phyloP scores from a whole-genome alignment of 2,329 filamentous ascomycete species.

The Calonectria multiphialidica region DNA sequence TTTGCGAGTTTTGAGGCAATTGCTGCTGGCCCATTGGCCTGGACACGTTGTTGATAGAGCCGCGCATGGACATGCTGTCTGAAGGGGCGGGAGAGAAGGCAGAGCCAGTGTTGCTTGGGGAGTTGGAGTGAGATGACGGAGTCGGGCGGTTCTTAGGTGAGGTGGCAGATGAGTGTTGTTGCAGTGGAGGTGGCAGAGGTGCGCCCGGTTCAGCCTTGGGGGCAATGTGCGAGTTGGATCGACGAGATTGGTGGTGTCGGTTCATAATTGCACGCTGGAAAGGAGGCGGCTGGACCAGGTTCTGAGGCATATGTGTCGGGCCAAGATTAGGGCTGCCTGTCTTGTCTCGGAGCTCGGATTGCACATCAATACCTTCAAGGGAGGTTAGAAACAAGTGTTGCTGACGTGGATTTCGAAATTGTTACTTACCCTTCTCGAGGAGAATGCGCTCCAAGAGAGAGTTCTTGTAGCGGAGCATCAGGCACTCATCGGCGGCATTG shows the following conservation, averaged over 20 bases:
- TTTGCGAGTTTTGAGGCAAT: slow-evolving; percentile 40
- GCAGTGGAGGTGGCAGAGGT: slow-evolving; percentile 59
- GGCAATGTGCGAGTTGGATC: slow-evolving; percentile 80
- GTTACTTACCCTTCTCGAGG: slow-evolving; percentile 86
- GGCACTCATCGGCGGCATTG: slow-evolving; percentile 92
- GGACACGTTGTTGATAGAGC: slow-evolving; percentile 48
- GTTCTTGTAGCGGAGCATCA: slow-evolving; percentile 99
- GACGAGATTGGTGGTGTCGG: slow-evolving; percentile 80
- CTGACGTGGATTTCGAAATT: neutral
- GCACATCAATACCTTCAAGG: slow-evolving; percentile 88
- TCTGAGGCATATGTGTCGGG: slow-evolving; percentile 76
- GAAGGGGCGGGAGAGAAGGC: slow-evolving; percentile 58
- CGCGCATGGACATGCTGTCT: slow-evolving; percentile 61
- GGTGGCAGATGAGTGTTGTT: slow-evolving; percentile 67
- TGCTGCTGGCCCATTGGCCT: slow-evolving; percentile 46
- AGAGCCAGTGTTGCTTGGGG: slow-evolving; percentile 63
- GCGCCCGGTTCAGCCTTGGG: slow-evolving; percentile 75
- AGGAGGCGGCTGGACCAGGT: slow-evolving; percentile 78
- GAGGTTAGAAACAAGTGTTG: slow-evolving; percentile 6
- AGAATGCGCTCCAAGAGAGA: slow-evolving; percentile 95
- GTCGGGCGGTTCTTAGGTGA: slow-evolving; percentile 83
- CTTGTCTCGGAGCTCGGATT: slow-evolving; percentile 94
- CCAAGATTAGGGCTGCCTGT: slow-evolving; percentile 86
- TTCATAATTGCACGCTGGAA: slow-evolving; percentile 86
- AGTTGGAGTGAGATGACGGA: slow-evolving; percentile 79